Percentiles rank a stretch among this genome's conserved stretches.
These are phyloP conservation scores for Mycosarcoma mackinlayi DNA, from an alignment of 1,284 basidiomycete genomes.

Conservation along the genomic window DNA sequence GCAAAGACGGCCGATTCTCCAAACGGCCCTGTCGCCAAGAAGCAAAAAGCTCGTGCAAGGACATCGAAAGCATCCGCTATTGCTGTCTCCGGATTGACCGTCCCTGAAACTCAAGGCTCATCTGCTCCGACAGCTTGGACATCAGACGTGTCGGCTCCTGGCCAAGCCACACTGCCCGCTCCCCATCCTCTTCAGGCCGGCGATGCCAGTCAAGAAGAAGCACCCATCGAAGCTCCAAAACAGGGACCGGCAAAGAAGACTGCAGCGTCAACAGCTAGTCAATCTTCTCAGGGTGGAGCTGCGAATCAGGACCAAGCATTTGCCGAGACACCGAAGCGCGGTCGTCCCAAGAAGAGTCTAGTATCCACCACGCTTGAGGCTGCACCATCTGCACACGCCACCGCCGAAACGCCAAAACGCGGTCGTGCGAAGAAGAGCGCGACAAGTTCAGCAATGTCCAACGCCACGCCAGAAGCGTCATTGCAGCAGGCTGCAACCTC, in stretches of 20 bases:
- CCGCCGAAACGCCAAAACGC: constrained; percentile 13
- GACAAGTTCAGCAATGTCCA: background rate
- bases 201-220: background rate
- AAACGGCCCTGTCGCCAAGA: constrained; percentile 17
- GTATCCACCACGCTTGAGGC: background rate
- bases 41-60: constrained; percentile 6
- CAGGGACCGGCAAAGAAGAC: background rate
- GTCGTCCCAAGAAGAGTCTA: constrained; percentile 5
- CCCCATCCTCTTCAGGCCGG: background rate
- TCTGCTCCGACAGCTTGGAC: background rate
- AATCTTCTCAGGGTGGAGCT: background rate
- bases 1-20: constrained; percentile 10
- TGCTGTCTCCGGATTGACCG: background rate
- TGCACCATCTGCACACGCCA: background rate
- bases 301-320: background rate
- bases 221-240: background rate
- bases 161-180: background rate
- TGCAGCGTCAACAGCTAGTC: background rate
- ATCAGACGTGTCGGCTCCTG: background rate
- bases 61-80: background rate
- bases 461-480: no score
- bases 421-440: constrained; percentile 14
- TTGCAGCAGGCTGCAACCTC: no score
- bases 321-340: constrained; percentile 10
- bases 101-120: background rate